Percentiles rank a stretch among this genome's conserved stretches.
phyloP scores from a whole-genome alignment of 768 basidiomycete genomes.

The Trichaptum fuscoviolaceum region DNA sequence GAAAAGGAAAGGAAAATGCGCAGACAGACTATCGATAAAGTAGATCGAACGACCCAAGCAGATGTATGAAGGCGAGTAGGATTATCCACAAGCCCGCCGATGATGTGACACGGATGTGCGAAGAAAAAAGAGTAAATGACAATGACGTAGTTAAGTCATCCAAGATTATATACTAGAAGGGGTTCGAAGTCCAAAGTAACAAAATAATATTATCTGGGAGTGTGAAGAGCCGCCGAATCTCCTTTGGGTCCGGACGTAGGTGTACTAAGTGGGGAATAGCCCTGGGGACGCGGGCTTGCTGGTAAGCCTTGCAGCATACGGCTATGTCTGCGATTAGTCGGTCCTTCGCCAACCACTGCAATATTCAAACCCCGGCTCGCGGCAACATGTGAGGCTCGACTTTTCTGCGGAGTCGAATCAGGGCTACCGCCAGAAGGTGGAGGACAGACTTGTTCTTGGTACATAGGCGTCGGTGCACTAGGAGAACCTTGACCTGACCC shows the following conservation, averaged over 20 bases:
- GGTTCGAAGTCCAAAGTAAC: not conserved
- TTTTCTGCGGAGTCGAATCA: constrained; percentile 30
- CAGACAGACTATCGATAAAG: constrained; percentile 1
- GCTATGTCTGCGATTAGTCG: constrained; percentile 54
- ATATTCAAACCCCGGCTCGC: constrained; percentile 70
- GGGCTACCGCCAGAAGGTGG: constrained; percentile 26
- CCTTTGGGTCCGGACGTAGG: constrained; percentile 3
- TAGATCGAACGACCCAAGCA: not conserved
- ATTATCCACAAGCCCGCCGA: not conserved
- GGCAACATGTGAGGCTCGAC: constrained; percentile 55
- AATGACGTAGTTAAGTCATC: not conserved
- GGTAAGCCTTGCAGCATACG: constrained; percentile 58
- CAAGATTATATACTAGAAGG: constrained; percentile 1
- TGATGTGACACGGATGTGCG: not conserved
- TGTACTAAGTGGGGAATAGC: constrained; percentile 7
- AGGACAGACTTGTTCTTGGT: constrained; percentile 30
- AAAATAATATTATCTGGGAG: constrained; percentile 5
- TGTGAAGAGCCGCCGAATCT: constrained; percentile 5
- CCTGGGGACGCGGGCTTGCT: constrained; percentile 28
- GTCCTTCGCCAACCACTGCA: constrained; percentile 42
- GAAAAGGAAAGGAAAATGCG: not conserved
- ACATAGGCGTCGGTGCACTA: not conserved
- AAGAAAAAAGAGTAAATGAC: not conserved
- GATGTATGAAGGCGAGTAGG: not conserved
- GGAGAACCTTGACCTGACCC: not conserved